Base-by-base conservation (phyloP, 129 eudicot genomes). In the Pseudognaphalium luteoalbum region DNA sequence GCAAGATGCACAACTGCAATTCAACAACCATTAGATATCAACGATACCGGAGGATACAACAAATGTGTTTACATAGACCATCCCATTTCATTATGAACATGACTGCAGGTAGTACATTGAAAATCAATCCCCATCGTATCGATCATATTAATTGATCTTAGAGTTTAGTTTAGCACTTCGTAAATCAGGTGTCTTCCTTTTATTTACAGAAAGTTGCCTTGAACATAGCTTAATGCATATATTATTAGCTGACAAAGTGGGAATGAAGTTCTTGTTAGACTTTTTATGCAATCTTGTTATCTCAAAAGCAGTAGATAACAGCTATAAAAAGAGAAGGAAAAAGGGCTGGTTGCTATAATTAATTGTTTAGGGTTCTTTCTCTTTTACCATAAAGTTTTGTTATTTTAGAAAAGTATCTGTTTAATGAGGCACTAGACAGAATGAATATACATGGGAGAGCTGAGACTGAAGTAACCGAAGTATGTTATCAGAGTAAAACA, bases 121-220 rank as follows among this genome's bases (percentile, higher is more conserved):
- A 47, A 75, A 50, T 20, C 65, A 6, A 6, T n/a, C 17, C 59
- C 20, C 6, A 62, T 61, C 20, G 20, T 41, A 62, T 25, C n/a
- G n/a, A n/a, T n/a, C 12, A 17, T 73, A 58, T 37, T 56, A 42
- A 16, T 61, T 61, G 64, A 75, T 47, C 37, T 75, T 33, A 47
- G 72, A 75, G 71, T 75, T 64, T 51, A 50, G 65, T 50, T 50
- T 62, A 44, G 79, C 70, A 75, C 33, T 30, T 64, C 4, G 60
- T 73, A 39, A 50, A 64, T 30, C 64, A 64, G 79, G 64, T 64
- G 29, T 42, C 47, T 50, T 50, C 47, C 21, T 8, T 16, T 50
- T 2, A 4, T 71, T 29, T 64, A 64, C 72, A 64, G 47, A 47
- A 12, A 42, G 19, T 9, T 28, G 71, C 19, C 58, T 61, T 75